Evolutionary conservation across 192 early-diverging fungal genomes (phyloP).

Genomic region (Umbelopsis sp.): DNA sequence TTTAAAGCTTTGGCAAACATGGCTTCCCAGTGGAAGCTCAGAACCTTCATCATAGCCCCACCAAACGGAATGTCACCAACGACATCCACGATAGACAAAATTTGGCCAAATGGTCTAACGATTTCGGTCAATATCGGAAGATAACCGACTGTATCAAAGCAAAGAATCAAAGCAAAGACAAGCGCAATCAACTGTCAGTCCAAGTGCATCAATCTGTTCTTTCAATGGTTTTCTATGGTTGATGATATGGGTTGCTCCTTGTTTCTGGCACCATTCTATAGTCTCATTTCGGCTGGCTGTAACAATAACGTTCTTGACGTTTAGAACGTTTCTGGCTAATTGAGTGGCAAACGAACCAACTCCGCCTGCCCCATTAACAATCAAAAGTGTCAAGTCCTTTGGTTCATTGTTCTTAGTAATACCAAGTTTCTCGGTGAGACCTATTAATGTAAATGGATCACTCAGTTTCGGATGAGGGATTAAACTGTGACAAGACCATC

Average conservation of each 20-base stretch:
- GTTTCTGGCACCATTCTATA: slow-evolving; percentile 2
- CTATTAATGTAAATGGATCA: neutral
- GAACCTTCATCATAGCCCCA: neutral
- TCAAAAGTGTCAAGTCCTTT: slow-evolving; percentile 1
- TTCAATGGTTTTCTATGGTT: slow-evolving; percentile 10
- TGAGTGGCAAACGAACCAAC: slow-evolving; percentile 21
- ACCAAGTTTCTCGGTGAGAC: slow-evolving; percentile 4
- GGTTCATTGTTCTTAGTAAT: neutral
- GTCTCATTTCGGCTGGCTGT: slow-evolving; percentile 17
- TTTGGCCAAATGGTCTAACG: slow-evolving; percentile 10
- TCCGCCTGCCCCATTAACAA: slow-evolving; percentile 22
- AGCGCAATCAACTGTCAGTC: neutral
- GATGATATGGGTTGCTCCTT: slow-evolving; percentile 21
- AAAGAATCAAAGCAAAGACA: neutral
- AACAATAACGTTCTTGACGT: neutral
- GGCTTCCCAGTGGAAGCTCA: neutral
- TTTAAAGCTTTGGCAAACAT: neutral
- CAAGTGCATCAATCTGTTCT: slow-evolving; percentile 16
- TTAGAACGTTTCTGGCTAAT: neutral
- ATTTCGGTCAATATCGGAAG: neutral
- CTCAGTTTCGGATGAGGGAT: neutral
- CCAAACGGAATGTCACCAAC: neutral
- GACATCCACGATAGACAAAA: neutral
- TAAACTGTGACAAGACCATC: neutral
- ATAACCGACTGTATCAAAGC: neutral